Base-by-base conservation (phyloP, 441 rosid species). In the Gossypium schwendimanii region DNA sequence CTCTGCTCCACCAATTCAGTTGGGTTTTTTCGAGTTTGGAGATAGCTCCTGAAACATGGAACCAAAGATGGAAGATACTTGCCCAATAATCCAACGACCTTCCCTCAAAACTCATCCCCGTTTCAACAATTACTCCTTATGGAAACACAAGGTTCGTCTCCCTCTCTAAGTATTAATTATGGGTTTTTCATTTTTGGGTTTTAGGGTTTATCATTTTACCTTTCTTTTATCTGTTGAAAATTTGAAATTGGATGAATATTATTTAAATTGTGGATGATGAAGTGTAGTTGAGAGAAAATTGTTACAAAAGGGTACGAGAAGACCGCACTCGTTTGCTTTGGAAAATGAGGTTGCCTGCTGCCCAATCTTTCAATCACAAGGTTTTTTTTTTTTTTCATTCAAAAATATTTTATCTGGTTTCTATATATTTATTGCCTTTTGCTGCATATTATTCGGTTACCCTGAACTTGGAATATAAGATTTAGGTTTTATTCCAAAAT, bases 251-350 rank as follows among this genome's bases (percentile, higher is more conserved):
- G 33, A 69, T 74, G 67, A 17, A 17, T 39, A 14, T 23, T 69
- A 39, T 2, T 33, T 49, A 6, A 36, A 54, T 45, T 14, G 59
- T 11, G 21, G 70, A 21, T 63, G 70, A 12, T 63, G 70, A 24
- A 49, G 4, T 77, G 69, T 72, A 92, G 99, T 79, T 91, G 55
- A 91, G 94, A 79, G 94, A 89, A 68, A 88, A 76, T 62, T 89
- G 96, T 67, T 86, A 77, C 77, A 85, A 73, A 77, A 85, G 99
- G 84, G 85, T 92, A n/a, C 84, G 90, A 45, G 92, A 89, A 45
- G 96, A 87, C 21, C 77, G 99, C 74, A 78, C 73, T 28, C 88
- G 90, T 41, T 77, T 94, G 76, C 81, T 92, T 0, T 94, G 99
- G 98, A 88, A 86, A 72, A 75, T 91, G 82, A 90, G 98, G 57